These are phyloP conservation scores for Psilocybe tampanensis DNA, from an alignment of 768 basidiomycete species.

Conservation along the genomic window DNA sequence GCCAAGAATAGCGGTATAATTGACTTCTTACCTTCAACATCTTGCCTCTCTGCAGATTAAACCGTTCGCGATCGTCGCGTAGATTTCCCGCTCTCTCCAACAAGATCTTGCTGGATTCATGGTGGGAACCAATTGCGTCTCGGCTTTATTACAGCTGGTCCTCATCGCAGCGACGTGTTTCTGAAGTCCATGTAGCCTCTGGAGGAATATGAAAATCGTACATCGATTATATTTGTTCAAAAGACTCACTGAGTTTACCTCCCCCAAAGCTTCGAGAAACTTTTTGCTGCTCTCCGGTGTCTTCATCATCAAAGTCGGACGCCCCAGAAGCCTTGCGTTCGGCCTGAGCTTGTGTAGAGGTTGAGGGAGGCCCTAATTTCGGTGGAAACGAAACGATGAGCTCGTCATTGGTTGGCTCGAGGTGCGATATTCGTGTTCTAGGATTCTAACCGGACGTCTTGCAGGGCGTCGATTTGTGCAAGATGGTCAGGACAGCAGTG, in stretches of 20 bases:
- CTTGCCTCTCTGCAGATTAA: slow-evolving; percentile 45
- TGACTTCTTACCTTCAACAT: slow-evolving; percentile 68
- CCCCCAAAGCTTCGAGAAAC: slow-evolving; percentile 83
- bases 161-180: slow-evolving; percentile 82
- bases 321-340: slow-evolving; percentile 24
- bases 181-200: slow-evolving; percentile 88
- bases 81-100: slow-evolving; percentile 83
- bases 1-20: slow-evolving; percentile 80
- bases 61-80: slow-evolving; percentile 77
- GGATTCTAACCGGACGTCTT: no score
- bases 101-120: slow-evolving; percentile 74
- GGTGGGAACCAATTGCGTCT: slow-evolving; percentile 72
- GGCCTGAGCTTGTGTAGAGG: slow-evolving; percentile 12
- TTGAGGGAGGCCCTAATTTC: slow-evolving; percentile 13
- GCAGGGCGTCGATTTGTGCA: not conserved
- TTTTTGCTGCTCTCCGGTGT: slow-evolving; percentile 78
- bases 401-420: slow-evolving; percentile 5
- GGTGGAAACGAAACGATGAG: slow-evolving; percentile 10
- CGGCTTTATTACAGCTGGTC: slow-evolving; percentile 79
- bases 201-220: slow-evolving; percentile 1
- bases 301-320: slow-evolving; percentile 71
- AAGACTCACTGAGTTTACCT: slow-evolving; percentile 84
- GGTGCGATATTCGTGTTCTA: no score
- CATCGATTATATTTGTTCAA: not conserved
- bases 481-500: not conserved